These are phyloP conservation scores for Hypoxylon sp. DNA, from an alignment of 2,329 filamentous ascomycete species.

Conservation along the genomic window DNA sequence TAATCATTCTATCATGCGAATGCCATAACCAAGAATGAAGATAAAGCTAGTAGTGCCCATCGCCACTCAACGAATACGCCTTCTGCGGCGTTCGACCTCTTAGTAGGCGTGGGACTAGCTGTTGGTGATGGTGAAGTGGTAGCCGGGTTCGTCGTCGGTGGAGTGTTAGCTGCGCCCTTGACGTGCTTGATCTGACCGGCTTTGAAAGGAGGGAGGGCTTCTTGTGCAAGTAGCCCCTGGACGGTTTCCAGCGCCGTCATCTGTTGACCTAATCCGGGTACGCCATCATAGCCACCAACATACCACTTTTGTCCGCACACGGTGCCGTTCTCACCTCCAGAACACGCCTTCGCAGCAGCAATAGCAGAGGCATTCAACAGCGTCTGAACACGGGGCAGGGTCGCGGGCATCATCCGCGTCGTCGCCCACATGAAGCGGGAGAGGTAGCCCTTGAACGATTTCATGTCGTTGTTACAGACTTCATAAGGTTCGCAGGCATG, in stretches of 20 bases:
- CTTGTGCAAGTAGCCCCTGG: slow-evolving; percentile 69
- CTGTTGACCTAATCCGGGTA: slow-evolving; percentile 72
- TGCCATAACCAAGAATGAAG: slow-evolving; percentile 13
- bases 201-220: slow-evolving; percentile 62
- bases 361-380: slow-evolving; percentile 67
- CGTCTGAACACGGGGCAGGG: slow-evolving; percentile 62
- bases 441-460: slow-evolving; percentile 78
- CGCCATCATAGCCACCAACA: slow-evolving; percentile 68
- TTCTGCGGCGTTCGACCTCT: slow-evolving; percentile 13
- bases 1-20: slow-evolving; percentile 22
- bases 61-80: slow-evolving; percentile 12
- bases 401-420: slow-evolving; percentile 69
- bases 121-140: slow-evolving; percentile 18
- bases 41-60: slow-evolving; percentile 13
- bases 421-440: slow-evolving; percentile 75
- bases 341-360: slow-evolving; percentile 71
- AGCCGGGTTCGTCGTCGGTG: slow-evolving; percentile 19
- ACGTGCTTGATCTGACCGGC: slow-evolving; percentile 65
- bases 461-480: slow-evolving; percentile 74
- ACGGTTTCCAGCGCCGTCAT: slow-evolving; percentile 76
- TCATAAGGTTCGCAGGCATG: slow-evolving; percentile 73
- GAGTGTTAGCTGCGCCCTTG: slow-evolving; percentile 31
- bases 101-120: slow-evolving; percentile 5
- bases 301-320: slow-evolving; percentile 77
- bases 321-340: slow-evolving; percentile 66